Evolutionary conservation across 1,139 yeast species (phyloP), one percentile per base, ranked within the genome.

Genomic region (Yamadazyma friedrichii): DNA sequence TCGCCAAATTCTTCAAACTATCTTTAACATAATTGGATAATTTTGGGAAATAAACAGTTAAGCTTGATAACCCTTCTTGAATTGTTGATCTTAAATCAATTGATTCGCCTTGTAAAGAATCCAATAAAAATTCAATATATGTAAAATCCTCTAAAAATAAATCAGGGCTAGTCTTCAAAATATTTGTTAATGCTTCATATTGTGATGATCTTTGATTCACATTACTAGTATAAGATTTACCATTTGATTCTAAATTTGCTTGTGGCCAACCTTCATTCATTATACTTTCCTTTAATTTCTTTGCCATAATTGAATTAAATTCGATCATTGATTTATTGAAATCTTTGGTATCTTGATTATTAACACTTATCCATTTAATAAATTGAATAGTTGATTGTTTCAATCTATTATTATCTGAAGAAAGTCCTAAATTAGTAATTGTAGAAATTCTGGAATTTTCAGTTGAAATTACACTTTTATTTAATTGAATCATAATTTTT

Each of bases 171-270:
- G 78, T 67, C 41, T 74, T 73, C 36, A 87, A 59, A 10, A 88
- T 67, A 31, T 79, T 74, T 2, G 95, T 93, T 35, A 89, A 61
- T 0, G 94, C 82, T 56, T 88, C 96, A 54, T 88, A 89, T 46
- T 85, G 88, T 25, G 75, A 64, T 51, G 78, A 74, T 48, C 95
- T 74, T 46, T 80, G 74, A 2, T 56, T 49, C 1, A 70, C 46
- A 9, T 64, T 56, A 4, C 64, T 50, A 1, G 64, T 46, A 42
- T 59, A 62, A 39, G 61, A 62, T n/a, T 56, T 57, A 4, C 60
- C 39, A 51, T 53, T 28, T 3, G 20, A 16, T 11, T 9, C 13
- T 52, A 44, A 50, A 40, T 73, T 71, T 37, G 72, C 50, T 43
- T 59, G 64, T 3, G 85, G 85, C 85, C 85, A 80, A 1, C 85